Evolutionary conservation across 805 yeast species (phyloP).

Genomic region (Saccharomycopsis fodiens): DNA sequence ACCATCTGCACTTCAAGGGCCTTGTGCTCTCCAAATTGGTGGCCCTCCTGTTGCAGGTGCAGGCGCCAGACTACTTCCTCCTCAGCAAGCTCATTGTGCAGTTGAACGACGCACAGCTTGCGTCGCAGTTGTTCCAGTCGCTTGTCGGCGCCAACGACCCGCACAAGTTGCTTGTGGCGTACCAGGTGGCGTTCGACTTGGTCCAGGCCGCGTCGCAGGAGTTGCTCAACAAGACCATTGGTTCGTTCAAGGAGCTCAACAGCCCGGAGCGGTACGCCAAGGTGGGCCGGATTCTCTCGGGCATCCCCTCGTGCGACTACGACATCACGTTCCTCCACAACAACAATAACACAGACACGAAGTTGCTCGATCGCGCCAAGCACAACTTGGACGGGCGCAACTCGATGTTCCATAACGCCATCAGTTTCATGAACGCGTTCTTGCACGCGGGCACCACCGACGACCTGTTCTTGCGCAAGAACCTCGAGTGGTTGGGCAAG

Average conservation of each 20-base stretch:
- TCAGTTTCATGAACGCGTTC: conserved; percentile 89
- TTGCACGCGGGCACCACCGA: conserved; percentile 95
- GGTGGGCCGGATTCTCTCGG: conserved; percentile 68
- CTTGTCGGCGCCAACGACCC: conserved; percentile 36
- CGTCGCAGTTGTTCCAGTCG: conserved; percentile 58
- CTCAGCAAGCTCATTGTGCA: conserved; percentile 83
- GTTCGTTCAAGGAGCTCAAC: conserved; percentile 9
- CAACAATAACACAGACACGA: conserved; percentile 80
- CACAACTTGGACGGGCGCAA: conserved; percentile 79
- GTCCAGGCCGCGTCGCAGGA: conserved; percentile 90
- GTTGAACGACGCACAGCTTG: conserved; percentile 68
- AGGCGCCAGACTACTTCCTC: conserved; percentile 72
- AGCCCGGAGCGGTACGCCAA: conserved; percentile 28
- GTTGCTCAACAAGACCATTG: conserved; percentile 49
- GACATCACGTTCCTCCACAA: conserved; percentile 81
- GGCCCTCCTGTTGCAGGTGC: conserved; percentile 46
- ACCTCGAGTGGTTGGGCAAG: conserved; percentile 91
- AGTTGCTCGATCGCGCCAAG: conserved; percentile 76
- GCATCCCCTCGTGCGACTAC: conserved; percentile 90
- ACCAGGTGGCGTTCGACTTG: conserved; percentile 92
- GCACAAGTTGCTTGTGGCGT: conserved; percentile 53
- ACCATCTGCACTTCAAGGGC: conserved; percentile 58
- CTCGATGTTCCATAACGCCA: conserved; percentile 93
- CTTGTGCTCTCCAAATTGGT: conserved; percentile 58
- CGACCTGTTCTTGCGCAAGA: conserved; percentile 83